Conservation (phyloP, 306 rosid genomes). For the Coriaria nepalensis region DNA sequence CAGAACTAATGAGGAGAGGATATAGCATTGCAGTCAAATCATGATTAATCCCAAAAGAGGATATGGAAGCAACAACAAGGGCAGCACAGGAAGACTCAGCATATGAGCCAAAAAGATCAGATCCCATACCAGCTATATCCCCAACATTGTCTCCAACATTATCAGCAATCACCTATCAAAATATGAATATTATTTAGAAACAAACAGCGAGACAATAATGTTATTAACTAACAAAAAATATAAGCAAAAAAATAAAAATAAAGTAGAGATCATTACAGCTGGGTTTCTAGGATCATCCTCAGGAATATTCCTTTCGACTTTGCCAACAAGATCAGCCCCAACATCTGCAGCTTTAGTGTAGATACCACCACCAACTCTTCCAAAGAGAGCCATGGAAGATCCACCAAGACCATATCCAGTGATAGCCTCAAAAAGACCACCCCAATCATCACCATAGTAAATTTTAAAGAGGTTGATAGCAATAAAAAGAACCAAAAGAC, state of each 20-base stretch:
- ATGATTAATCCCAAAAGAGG: conserved; percentile 85
- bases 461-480: conserved; percentile 61
- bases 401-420: conserved; percentile 99
- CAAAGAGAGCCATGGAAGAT: conserved; percentile 96
- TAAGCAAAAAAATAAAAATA: neutral
- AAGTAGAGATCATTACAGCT: conserved; percentile 45
- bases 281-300: conserved; percentile 99
- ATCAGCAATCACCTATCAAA: conserved; percentile 79
- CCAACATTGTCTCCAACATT: conserved; percentile 98
- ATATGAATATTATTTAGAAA: conserved; percentile 4
- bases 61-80: conserved; percentile 92
- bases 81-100: conserved; percentile 99
- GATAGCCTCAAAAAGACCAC: conserved; percentile 90
- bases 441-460: conserved; percentile 94
- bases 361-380: conserved; percentile 98
- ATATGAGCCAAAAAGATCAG: conserved; percentile 93
- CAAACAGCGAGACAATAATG: neutral
- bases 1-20: conserved; percentile 79
- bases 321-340: conserved; percentile 98
- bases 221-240: neutral
- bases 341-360: conserved; percentile 98
- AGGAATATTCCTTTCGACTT: conserved; percentile 85
- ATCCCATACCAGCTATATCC: conserved; percentile 97
- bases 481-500: conserved; percentile 79
- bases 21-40: conserved; percentile 73